Percentiles rank a stretch among this genome's conserved stretches.
These are phyloP conservation scores for Ustilago bromivora DNA, from an alignment of 1,284 basidiomycete species.

Conservation along the genomic window DNA sequence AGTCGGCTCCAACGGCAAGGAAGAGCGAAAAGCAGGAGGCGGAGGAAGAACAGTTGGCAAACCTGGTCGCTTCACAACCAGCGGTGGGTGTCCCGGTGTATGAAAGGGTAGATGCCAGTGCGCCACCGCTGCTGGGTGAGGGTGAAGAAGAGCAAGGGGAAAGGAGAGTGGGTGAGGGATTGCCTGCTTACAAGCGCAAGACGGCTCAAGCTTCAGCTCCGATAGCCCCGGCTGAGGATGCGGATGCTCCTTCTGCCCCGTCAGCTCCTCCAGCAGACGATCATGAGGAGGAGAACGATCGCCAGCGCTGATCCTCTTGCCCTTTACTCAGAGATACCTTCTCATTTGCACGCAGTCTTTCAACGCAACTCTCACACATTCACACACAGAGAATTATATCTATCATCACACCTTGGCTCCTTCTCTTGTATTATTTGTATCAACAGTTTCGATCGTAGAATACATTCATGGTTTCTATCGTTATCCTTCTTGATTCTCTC, in stretches of 20 bases:
- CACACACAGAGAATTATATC: not conserved
- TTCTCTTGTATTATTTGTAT: constrained; percentile 34
- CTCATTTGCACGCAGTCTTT: not conserved
- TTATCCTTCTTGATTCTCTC: not conserved
- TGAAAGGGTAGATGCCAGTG: constrained; percentile 19
- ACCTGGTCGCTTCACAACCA: constrained; percentile 35
- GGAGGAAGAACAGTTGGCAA: constrained; percentile 37
- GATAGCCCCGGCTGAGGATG: not conserved
- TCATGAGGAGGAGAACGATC: not conserved
- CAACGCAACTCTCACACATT: not conserved
- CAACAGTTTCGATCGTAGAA: constrained; percentile 6
- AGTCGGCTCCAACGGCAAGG: constrained; percentile 14
- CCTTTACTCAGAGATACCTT: not conserved
- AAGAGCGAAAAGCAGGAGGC: constrained; percentile 50
- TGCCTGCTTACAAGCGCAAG: constrained; percentile 25
- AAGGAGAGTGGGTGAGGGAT: not conserved
- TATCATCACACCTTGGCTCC: not conserved
- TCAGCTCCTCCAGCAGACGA: constrained; percentile 22
- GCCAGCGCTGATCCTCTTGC: not conserved
- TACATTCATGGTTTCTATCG: not conserved
- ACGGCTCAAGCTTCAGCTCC: not conserved
- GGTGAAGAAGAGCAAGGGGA: constrained; percentile 6
- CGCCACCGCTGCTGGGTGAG: constrained; percentile 19
- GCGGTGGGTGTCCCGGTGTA: constrained; percentile 34
- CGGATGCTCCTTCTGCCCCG: constrained; percentile 9